phyloP scores from a whole-genome alignment of 305 asterid genomes.

The Fraxinus angustifolia region DNA sequence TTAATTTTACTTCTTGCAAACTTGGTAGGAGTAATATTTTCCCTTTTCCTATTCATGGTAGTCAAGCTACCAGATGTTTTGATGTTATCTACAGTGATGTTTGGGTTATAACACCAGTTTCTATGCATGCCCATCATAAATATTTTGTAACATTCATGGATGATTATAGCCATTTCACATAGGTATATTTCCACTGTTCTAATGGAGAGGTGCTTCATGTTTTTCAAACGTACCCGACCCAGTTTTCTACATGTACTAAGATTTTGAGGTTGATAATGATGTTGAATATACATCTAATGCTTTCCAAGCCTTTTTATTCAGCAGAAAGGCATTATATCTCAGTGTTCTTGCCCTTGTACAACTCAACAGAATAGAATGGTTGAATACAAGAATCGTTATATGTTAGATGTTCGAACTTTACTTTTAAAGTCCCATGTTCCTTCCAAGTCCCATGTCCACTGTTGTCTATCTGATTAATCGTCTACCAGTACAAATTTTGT shows the following conservation, averaged over 20 bases:
- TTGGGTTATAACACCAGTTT: background rate
- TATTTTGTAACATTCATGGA: background rate
- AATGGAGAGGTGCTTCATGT: background rate
- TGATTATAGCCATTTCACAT: background rate
- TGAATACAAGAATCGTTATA: no score
- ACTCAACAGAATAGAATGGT: background rate
- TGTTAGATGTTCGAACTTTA: background rate
- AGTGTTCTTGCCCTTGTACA: background rate
- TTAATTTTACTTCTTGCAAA: background rate
- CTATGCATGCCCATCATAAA: background rate
- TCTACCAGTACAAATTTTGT: background rate
- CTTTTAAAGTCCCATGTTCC: background rate
- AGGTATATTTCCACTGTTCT: no score
- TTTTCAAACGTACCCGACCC: background rate
- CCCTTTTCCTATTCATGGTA: background rate
- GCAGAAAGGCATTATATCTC: background rate
- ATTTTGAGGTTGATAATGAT: background rate
- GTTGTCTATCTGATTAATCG: background rate
- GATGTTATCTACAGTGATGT: background rate
- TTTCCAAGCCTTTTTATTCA: background rate
- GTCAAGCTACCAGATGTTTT: background rate
- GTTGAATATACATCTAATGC: background rate
- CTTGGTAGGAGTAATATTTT: background rate
- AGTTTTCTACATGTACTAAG: background rate
- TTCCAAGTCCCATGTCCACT: background rate